phyloP scores from a whole-genome alignment of 2,329 filamentous ascomycete genomes.

The Aureobasidium mangrovei region DNA sequence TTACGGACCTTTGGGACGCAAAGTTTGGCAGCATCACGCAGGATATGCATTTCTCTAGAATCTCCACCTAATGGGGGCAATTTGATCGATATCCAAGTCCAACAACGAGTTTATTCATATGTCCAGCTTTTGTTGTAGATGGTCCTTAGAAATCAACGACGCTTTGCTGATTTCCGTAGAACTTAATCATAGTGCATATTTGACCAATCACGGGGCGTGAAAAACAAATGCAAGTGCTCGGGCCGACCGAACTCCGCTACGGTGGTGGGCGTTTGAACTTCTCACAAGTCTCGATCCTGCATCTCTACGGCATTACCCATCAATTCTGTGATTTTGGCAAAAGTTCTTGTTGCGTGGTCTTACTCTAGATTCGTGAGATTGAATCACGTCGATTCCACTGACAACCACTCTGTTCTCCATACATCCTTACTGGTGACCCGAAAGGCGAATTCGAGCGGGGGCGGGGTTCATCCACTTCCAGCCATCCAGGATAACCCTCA shows the following conservation, averaged over 20 bases:
- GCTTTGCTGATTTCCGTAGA: too few species aligned
- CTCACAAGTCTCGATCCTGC: neutral
- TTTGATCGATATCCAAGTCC: too few species aligned
- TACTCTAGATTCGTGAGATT: neutral
- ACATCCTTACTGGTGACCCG: too few species aligned
- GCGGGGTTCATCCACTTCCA: conserved; percentile 7
- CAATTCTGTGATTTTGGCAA: neutral
- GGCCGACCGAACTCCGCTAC: neutral
- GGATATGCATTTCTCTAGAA: conserved; percentile 27
- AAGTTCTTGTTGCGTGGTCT: neutral
- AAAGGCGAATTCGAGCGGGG: neutral
- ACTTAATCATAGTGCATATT: too few species aligned
- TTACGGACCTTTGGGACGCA: conserved; percentile 35
- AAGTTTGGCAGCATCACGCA: conserved; percentile 35
- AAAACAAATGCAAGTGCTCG: neutral
- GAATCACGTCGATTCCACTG: too few species aligned
- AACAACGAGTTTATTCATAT: too few species aligned
- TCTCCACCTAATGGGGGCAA: neutral
- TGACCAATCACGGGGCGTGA: neutral
- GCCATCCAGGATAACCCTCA: conserved; percentile 1
- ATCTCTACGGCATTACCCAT: neutral
- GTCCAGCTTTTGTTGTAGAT: too few species aligned
- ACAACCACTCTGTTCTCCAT: too few species aligned
- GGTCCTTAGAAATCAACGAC: too few species aligned
- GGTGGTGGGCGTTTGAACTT: neutral